Base-by-base conservation (phyloP, 768 basidiomycete species). In the Auriscalpium orientale region DNA sequence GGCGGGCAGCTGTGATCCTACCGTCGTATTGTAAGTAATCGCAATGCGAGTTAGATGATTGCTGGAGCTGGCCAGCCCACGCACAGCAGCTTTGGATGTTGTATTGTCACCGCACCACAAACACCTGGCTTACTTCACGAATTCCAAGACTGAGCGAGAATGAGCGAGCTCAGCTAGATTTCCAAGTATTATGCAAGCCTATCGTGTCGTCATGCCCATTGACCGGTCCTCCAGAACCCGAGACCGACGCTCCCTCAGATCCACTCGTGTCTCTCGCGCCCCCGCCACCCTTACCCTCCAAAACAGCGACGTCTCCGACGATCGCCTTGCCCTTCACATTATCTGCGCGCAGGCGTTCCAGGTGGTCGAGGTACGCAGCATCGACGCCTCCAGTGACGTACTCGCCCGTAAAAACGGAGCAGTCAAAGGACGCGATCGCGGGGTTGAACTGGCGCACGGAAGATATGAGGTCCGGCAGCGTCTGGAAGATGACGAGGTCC, bases 361-460 rank as follows among this genome's bases (percentile, higher is more conserved):
- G 66, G 57, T 82, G 74, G 38, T 74, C 68, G 49, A 99, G 75
- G 72, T 99, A 98, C 46, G 66, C 77, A 61, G 91, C 87, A 63
- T 90, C 84, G 22, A 99, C 88, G 15, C 88, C 89, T 16, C 97
- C 95, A 2, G 95, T 99, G 51, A 98, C 82, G 68, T 99, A 99
- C 68, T 97, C 84, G 46, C 97, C 97, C 9, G 91, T 92, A 72
- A 98, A 99, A 21, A 99, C 95, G 13, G 95, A 98, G 72, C 95
- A 98, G 66, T 99, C 97, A 66, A 98, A 97, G 8, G 75, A 70
- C 51, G 73, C 68, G 66, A 99, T 88, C 15, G 71, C 67, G 0
- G 86, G 80, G 68, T 97, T 98, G 71, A 92, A 80, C 64, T 89
- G 84, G 51, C 86, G 78, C 58, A 98, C 95, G 18, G 92, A 91